phyloP scores from a whole-genome alignment of 371 early-diverging fungal genomes.

The Mucor piriformis region DNA sequence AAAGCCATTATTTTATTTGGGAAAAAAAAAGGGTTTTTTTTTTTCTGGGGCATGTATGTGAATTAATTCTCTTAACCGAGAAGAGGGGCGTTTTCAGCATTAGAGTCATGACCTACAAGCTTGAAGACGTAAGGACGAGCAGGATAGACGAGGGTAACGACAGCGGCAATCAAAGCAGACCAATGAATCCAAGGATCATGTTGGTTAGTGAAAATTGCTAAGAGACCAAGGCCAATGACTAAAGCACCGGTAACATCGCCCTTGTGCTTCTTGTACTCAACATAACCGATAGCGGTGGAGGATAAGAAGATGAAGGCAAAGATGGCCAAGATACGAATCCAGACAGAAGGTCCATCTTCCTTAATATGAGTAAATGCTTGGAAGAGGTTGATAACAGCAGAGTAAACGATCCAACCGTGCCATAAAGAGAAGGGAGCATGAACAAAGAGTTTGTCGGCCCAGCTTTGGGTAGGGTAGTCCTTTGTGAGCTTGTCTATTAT shows the following conservation, averaged over 20 bases:
- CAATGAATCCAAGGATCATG: slow-evolving; percentile 51
- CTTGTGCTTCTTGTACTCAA: slow-evolving; percentile 63
- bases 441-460: slow-evolving; percentile 60
- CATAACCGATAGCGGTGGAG: slow-evolving; percentile 68
- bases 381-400: slow-evolving; percentile 63
- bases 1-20: not conserved
- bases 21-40: not conserved
- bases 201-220: slow-evolving; percentile 49
- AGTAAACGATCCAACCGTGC: slow-evolving; percentile 73
- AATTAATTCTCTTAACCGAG: slow-evolving; percentile 23
- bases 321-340: slow-evolving; percentile 55
- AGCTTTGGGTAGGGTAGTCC: slow-evolving; percentile 44
- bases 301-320: slow-evolving; percentile 58
- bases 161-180: slow-evolving; percentile 56
- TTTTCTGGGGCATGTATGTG: not conserved
- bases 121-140: slow-evolving; percentile 55
- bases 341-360: slow-evolving; percentile 49
- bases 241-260: slow-evolving; percentile 69
- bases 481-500: slow-evolving; percentile 52
- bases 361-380: slow-evolving; percentile 55
- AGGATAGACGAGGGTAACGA: slow-evolving; percentile 60
- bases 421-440: slow-evolving; percentile 77
- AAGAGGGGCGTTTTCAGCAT: slow-evolving; percentile 35
- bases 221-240: slow-evolving; percentile 57
- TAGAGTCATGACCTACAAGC: slow-evolving; percentile 38